Evolutionary conservation across 2,329 filamentous ascomycete species (phyloP).

Genomic region (Trichoderma endophyticum): DNA sequence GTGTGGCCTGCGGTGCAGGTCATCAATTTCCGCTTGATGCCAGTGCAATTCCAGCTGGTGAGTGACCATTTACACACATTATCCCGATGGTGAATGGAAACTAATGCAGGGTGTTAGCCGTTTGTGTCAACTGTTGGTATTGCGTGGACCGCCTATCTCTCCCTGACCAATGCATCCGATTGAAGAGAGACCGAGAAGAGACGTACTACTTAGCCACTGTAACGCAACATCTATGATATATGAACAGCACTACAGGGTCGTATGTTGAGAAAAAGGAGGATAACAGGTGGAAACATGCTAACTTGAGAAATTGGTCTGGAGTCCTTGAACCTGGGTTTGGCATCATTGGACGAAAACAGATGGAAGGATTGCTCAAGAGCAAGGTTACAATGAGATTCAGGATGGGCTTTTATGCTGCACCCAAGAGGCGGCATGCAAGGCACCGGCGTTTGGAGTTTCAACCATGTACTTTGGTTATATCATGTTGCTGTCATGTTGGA

Average conservation of each 20-base stretch:
- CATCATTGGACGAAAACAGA: not conserved
- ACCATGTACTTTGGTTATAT: not conserved
- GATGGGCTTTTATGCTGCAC: not conserved
- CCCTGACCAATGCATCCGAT: constrained; percentile 82
- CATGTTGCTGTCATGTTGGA: not conserved
- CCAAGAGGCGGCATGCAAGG: not conserved
- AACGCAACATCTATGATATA: not conserved
- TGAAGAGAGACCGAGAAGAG: constrained; percentile 40
- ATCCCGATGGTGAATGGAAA: not conserved
- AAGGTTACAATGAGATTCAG: not conserved
- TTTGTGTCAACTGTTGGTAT: constrained; percentile 96
- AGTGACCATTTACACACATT: constrained; percentile 38
- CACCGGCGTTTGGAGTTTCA: constrained; percentile 1
- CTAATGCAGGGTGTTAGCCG: constrained; percentile 55
- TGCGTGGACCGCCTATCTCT: constrained; percentile 95
- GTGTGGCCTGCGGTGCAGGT: constrained; percentile 96
- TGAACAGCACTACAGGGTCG: not conserved
- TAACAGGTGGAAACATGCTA: not conserved
- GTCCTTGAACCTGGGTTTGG: not conserved
- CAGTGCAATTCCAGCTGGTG: constrained; percentile 94
- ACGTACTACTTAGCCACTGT: not conserved
- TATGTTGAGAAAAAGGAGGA: not conserved
- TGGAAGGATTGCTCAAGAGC: not conserved
- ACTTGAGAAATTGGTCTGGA: not conserved
- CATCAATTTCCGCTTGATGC: constrained; percentile 93